Conservation (phyloP, 257 asterid species). For the Coffea eugenioides region DNA sequence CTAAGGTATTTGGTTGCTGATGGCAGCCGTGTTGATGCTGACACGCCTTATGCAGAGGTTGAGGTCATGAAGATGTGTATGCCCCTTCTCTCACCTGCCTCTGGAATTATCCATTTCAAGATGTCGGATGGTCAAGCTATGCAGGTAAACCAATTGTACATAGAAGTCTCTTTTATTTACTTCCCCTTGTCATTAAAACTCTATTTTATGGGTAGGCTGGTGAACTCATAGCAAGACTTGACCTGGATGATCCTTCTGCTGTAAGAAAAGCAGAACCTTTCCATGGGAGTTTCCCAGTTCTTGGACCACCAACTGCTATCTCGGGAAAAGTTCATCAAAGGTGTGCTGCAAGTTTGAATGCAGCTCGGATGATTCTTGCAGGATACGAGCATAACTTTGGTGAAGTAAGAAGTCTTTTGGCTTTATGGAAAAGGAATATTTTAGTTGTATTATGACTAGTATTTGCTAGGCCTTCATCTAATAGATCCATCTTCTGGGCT, state of each 20-base stretch:
- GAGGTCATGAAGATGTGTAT: conserved; percentile 99
- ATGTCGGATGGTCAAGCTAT: conserved; percentile 99
- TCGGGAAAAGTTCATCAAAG: conserved; percentile 97
- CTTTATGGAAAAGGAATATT: neutral
- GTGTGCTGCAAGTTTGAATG: conserved; percentile 94
- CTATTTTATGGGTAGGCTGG: conserved; percentile 61
- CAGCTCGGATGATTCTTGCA: conserved; percentile 96
- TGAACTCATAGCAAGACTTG: conserved; percentile 94
- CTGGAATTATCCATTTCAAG: conserved; percentile 74
- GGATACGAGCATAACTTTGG: conserved; percentile 96
- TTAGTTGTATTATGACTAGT: neutral
- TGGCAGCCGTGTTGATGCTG: conserved; percentile 90
- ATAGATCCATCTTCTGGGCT: neutral
- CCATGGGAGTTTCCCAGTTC: conserved; percentile 79
- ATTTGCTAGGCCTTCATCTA: neutral
- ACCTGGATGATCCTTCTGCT: conserved; percentile 96
- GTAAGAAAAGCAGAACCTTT: conserved; percentile 98
- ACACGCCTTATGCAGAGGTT: conserved; percentile 92
- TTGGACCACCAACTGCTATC: conserved; percentile 96
- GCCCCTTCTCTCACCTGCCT: conserved; percentile 99
- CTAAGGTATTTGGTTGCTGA: conserved; percentile 42
- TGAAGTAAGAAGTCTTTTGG: conserved; percentile 54
- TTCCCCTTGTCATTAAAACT: conserved; percentile 8
- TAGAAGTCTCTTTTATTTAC: neutral
- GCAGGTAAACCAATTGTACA: conserved; percentile 66